Conservation (phyloP, 2,329 filamentous ascomycete genomes). For the Cordyceps fumosorosea region DNA sequence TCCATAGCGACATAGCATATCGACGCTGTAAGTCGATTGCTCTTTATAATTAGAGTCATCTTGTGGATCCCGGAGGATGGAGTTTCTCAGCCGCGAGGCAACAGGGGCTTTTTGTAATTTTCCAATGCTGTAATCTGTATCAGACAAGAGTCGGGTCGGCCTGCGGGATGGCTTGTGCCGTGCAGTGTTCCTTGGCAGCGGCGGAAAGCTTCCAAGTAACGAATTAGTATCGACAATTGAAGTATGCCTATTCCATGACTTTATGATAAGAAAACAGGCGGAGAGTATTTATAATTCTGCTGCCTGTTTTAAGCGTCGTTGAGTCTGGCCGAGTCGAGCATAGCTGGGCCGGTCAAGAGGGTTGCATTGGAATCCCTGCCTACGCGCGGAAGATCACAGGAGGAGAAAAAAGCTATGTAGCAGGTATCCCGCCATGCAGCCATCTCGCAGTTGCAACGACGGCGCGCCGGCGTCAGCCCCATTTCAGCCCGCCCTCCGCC, state of each 20-base stretch:
- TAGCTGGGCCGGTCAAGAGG: not conserved
- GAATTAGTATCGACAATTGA: too few relatives aligned
- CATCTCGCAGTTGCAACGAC: not conserved
- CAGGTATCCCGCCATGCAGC: not conserved
- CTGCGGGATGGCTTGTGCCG: not conserved
- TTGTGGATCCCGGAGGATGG: not conserved
- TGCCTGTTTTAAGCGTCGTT: not conserved
- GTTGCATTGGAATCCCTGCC: not conserved
- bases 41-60: not conserved
- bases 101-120: not conserved
- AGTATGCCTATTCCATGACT: too few relatives aligned
- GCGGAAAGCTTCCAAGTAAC: not conserved
- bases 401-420: not conserved
- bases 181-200: not conserved
- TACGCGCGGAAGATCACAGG: not conserved
- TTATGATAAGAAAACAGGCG: not conserved
- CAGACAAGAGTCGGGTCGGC: not conserved
- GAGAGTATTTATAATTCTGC: not conserved
- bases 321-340: not conserved
- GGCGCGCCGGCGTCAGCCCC: slow-evolving; percentile 6
- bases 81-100: slow-evolving; percentile 2
- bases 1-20: too few relatives aligned
- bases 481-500: slow-evolving; percentile 9
- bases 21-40: not conserved
- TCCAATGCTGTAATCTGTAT: not conserved